A percentile compares a stretch with the other conserved stretches of the same genome.
Evolutionary conservation across 2,329 filamentous ascomycete genomes (phyloP).

Genomic region (Fusarium duplospermum): DNA sequence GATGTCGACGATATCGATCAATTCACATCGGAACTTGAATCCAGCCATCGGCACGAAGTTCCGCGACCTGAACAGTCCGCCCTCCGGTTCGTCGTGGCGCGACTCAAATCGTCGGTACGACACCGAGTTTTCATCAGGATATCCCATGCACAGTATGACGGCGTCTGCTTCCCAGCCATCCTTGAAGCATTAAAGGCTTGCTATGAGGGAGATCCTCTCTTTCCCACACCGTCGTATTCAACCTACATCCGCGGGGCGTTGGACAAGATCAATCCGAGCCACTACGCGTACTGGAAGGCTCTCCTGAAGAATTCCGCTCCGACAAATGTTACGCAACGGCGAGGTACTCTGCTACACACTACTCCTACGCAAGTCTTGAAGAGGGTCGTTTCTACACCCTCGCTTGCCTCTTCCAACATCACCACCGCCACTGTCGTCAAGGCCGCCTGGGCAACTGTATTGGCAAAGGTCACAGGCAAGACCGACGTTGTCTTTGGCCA

Average conservation of each 20-base stretch:
- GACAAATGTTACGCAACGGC: conserved; percentile 8
- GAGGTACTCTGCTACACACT: not conserved
- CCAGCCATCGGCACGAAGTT: not conserved
- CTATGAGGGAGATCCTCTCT: conserved; percentile 15
- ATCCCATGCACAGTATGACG: conserved; percentile 34
- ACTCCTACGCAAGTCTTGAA: conserved; percentile 9
- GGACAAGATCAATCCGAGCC: not conserved
- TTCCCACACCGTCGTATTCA: not conserved
- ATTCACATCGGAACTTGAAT: conserved; percentile 13
- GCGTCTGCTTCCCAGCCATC: conserved; percentile 26
- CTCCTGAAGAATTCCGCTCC: conserved; percentile 17
- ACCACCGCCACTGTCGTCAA: conserved; percentile 55
- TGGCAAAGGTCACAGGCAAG: conserved; percentile 51
- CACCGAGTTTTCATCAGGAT: conserved; percentile 29
- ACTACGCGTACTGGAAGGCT: conserved; percentile 22
- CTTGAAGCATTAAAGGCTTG: conserved; percentile 10
- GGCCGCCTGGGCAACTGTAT: conserved; percentile 56
- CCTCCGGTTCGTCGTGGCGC: conserved; percentile 16
- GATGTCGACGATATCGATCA: conserved; percentile 14
- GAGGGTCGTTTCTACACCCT: conserved; percentile 7
- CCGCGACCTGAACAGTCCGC: not conserved
- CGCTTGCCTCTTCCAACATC: conserved; percentile 32
- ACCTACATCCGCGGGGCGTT: conserved; percentile 10
- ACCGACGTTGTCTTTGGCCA: conserved; percentile 40
- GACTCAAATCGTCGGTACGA: not conserved